Conservation (phyloP, 805 yeast species). For the Candida pseudofarinosa region DNA sequence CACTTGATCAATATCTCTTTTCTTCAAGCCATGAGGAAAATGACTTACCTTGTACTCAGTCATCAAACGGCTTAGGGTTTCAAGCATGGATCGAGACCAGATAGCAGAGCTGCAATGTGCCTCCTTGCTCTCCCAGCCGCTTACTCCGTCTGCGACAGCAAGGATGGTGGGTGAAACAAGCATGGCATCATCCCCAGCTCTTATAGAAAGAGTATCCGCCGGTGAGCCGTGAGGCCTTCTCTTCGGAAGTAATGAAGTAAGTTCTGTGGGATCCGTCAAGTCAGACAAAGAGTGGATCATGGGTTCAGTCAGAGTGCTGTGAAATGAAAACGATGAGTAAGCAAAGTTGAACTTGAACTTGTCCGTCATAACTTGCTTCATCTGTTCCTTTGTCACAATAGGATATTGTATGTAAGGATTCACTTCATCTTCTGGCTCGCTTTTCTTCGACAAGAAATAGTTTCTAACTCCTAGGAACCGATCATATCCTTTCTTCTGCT, state of each 20-base stretch:
- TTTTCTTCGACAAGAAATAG: conserved; percentile 18
- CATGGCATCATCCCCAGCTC: conserved; percentile 59
- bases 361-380: conserved; percentile 33
- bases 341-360: conserved; percentile 41
- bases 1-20: conserved; percentile 38
- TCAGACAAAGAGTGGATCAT: conserved; percentile 47
- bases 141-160: conserved; percentile 56
- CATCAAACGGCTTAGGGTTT: conserved; percentile 44
- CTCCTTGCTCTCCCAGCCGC: conserved; percentile 49
- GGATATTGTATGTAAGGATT: conserved; percentile 41
- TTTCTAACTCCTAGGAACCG: conserved; percentile 14
- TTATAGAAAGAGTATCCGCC: conserved; percentile 47
- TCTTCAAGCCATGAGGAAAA: conserved; percentile 33
- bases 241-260: conserved; percentile 43
- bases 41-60: conserved; percentile 41
- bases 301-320: conserved; percentile 35
- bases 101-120: conserved; percentile 44
- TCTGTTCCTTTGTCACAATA: conserved; percentile 35
- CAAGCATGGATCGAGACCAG: conserved; percentile 52
- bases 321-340: conserved; percentile 46
- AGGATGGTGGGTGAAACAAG: conserved; percentile 48
- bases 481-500: neutral
- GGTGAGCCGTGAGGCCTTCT: conserved; percentile 52
- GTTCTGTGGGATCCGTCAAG: conserved; percentile 44
- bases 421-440: conserved; percentile 20